phyloP scores from a whole-genome alignment of 176 grass and related monocot species.

The Carex pumila region DNA sequence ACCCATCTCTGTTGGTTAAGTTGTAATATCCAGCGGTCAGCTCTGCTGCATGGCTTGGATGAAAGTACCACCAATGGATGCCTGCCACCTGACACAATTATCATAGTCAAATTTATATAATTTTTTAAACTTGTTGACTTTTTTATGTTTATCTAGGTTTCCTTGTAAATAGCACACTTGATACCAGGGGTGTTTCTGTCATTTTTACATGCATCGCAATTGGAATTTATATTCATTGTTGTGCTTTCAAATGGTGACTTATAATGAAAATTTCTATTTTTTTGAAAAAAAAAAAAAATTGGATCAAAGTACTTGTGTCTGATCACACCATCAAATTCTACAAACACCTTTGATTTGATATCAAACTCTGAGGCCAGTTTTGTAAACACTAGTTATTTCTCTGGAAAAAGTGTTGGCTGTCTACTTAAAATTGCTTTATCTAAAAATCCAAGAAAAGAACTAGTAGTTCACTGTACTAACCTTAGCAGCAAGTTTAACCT shows the following conservation, averaged over 20 bases:
- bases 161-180: not conserved
- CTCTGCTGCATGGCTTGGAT: conserved; percentile 78
- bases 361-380: not conserved
- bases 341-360: not conserved
- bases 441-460: not conserved
- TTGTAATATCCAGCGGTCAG: conserved; percentile 77
- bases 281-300: not conserved
- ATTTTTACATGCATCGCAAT: not conserved
- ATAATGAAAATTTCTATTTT: not conserved
- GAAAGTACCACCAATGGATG: conserved; percentile 82
- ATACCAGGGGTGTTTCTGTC: not conserved
- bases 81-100: conserved; percentile 36
- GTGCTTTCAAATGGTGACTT: not conserved
- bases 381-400: not conserved
- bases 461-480: not conserved
- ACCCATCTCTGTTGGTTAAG: conserved; percentile 48
- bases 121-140: not conserved
- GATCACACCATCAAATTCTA: not conserved
- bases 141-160: not conserved
- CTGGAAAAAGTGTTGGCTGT: not conserved
- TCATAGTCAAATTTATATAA: not conserved
- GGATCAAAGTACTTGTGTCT: not conserved
- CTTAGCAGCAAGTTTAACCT: not conserved
- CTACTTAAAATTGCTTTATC: not conserved
- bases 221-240: not conserved